phyloP scores from a whole-genome alignment of 371 early-diverging fungal genomes.

The Lichtheimia hyalospora region DNA sequence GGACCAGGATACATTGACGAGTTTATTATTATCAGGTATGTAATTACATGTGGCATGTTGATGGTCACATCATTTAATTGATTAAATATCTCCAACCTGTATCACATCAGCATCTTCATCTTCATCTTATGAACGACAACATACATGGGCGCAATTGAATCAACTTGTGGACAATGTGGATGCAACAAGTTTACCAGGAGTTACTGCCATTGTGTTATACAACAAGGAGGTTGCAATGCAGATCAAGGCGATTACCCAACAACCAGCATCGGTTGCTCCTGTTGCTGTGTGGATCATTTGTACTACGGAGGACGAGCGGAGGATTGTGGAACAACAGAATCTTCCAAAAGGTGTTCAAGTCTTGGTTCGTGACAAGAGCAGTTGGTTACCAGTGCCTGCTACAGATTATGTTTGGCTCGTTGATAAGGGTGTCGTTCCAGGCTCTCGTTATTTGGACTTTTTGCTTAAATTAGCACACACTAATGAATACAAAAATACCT shows the following conservation, averaged over 20 bases:
- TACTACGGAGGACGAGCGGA: slow-evolving; percentile 5
- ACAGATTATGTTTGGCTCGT: slow-evolving; percentile 7
- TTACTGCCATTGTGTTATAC: slow-evolving; percentile 1
- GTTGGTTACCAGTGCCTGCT: not conserved
- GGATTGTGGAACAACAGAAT: not conserved
- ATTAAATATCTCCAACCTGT: not conserved
- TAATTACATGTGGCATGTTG: not conserved
- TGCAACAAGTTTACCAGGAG: not conserved
- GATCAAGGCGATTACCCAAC: not conserved
- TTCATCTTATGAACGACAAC: not conserved
- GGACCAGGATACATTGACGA: not conserved
- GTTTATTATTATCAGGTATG: not conserved
- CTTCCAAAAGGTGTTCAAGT: not conserved
- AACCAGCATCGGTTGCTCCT: not conserved
- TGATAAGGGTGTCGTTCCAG: slow-evolving; percentile 5
- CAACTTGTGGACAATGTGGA: not conserved
- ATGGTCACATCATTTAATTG: not conserved
- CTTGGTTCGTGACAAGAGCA: slow-evolving; percentile 1
- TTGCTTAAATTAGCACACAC: slow-evolving; percentile 3
- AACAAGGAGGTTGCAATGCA: slow-evolving; percentile 1
- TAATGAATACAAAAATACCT: not conserved
- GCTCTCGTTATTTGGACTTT: slow-evolving; percentile 3
- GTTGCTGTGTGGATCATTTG: slow-evolving; percentile 6
- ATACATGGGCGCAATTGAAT: not conserved
- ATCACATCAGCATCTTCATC: not conserved